phyloP scores from a whole-genome alignment of 2,329 filamentous ascomycete species.

The Scedosporium dehoogii region DNA sequence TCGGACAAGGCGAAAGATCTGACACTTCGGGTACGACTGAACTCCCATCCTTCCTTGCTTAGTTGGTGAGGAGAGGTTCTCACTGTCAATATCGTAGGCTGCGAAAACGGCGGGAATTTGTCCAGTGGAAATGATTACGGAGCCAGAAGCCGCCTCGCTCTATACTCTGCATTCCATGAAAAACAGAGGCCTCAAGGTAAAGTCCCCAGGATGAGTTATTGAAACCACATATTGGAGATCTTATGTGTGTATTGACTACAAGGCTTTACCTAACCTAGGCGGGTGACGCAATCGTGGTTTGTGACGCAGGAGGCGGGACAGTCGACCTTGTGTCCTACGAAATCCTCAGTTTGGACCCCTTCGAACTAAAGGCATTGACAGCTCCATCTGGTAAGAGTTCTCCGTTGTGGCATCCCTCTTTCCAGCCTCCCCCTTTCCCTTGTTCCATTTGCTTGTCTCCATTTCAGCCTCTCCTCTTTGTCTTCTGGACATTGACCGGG shows the following conservation, averaged over 20 bases:
- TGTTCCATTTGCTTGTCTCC: no score
- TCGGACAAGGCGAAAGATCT: not conserved
- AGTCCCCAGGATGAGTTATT: no score
- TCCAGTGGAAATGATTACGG: not conserved
- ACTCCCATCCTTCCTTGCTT: not conserved
- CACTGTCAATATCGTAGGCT: not conserved
- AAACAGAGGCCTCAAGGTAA: not conserved
- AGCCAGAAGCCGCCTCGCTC: not conserved
- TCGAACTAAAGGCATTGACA: not conserved
- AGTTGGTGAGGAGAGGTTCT: not conserved
- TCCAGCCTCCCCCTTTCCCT: no score
- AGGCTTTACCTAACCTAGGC: not conserved
- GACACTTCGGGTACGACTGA: not conserved
- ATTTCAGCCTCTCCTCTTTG: no score
- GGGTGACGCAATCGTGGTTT: not conserved
- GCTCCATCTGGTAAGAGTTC: not conserved
- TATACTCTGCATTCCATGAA: not conserved
- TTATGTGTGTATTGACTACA: not conserved
- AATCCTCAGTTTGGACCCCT: not conserved
- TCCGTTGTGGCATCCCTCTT: not conserved
- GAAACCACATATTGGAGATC: not conserved
- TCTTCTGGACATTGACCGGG: no score
- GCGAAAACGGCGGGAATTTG: not conserved
- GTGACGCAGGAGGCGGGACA: not conserved
- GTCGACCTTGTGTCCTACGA: conserved; percentile 1